Evolutionary conservation across 148 eudicot species (phyloP).

Genomic region (Vaccinium darrowii): DNA sequence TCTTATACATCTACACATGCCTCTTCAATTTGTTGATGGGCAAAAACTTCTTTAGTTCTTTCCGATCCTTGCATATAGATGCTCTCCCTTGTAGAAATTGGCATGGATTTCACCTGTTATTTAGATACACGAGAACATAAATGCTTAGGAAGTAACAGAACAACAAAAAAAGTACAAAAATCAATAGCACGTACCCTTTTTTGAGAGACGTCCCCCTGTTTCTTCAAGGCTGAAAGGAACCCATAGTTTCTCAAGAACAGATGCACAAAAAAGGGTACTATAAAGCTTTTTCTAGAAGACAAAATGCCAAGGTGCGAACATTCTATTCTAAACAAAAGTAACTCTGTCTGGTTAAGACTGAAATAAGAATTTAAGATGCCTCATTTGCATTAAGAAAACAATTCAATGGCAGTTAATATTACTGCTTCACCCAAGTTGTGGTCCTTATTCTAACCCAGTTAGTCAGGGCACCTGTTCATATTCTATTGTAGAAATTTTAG

Average conservation of each 20-base stretch:
- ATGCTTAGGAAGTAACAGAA: not conserved
- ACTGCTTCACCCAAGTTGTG: not conserved
- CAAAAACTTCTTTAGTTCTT: slow-evolving; percentile 1
- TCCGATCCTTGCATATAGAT: slow-evolving; percentile 25
- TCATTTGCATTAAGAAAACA: not conserved
- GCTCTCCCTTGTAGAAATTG: slow-evolving; percentile 20
- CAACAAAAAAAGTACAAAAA: not conserved
- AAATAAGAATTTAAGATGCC: not conserved
- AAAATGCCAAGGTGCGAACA: not conserved
- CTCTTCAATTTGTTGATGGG: slow-evolving; percentile 22
- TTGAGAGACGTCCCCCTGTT: slow-evolving; percentile 24
- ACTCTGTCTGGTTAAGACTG: not conserved
- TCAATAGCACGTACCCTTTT: slow-evolving; percentile 30
- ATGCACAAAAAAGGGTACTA: not conserved
- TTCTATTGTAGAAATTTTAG: too few species aligned
- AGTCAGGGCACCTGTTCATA: too few species aligned
- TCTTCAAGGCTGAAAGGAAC: slow-evolving; percentile 36
- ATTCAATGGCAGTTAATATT: not conserved
- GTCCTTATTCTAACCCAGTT: not conserved
- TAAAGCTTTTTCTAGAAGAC: not conserved
- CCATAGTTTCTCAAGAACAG: not conserved
- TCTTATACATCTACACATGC: slow-evolving; percentile 16
- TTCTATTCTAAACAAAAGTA: not conserved
- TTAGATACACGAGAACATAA: not conserved
- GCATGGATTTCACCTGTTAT: slow-evolving; percentile 29